These are phyloP conservation scores for Murraya paniculata DNA, from an alignment of 345 rosid species.

Conservation along the genomic window DNA sequence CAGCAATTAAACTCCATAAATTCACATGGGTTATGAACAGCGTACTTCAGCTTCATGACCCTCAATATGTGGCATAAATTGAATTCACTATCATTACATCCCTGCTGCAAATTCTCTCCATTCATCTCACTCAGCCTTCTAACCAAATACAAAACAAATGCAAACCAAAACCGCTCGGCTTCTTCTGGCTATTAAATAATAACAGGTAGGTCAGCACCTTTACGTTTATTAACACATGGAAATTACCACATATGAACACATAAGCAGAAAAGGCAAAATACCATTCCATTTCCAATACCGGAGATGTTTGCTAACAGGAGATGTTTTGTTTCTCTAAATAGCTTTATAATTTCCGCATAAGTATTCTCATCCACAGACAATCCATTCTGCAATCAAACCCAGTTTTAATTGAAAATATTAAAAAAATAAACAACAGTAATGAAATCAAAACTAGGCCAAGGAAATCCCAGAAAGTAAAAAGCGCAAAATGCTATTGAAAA, in stretches of 20 bases:
- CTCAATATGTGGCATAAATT: slow-evolving; percentile 71
- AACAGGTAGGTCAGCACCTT: background rate
- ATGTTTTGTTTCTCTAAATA: slow-evolving; percentile 70
- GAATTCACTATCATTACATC: slow-evolving; percentile 42
- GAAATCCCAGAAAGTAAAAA: background rate
- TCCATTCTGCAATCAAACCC: slow-evolving; percentile 48
- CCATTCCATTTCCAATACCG: slow-evolving; percentile 65
- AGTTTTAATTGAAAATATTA: background rate
- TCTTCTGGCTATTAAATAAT: slow-evolving; percentile 60
- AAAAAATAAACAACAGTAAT: background rate
- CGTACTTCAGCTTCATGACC: slow-evolving; percentile 73
- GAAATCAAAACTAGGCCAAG: background rate
- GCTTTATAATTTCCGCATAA: slow-evolving; percentile 42
- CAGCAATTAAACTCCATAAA: background rate
- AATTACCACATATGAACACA: background rate
- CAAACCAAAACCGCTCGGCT: slow-evolving; percentile 83
- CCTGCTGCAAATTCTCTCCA: slow-evolving; percentile 27
- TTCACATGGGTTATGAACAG: slow-evolving; percentile 5
- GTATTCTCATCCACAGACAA: slow-evolving; percentile 55
- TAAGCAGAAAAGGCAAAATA: slow-evolving; percentile 13
- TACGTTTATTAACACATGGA: background rate
- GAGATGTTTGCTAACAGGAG: slow-evolving; percentile 48
- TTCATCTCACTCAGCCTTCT: slow-evolving; percentile 55
- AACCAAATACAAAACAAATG: slow-evolving; percentile 65
- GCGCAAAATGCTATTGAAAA: background rate